A percentile compares a stretch with the other conserved stretches of the same genome.
phyloP scores from a whole-genome alignment of 768 basidiomycete species.

The Mrakia blollopis region DNA sequence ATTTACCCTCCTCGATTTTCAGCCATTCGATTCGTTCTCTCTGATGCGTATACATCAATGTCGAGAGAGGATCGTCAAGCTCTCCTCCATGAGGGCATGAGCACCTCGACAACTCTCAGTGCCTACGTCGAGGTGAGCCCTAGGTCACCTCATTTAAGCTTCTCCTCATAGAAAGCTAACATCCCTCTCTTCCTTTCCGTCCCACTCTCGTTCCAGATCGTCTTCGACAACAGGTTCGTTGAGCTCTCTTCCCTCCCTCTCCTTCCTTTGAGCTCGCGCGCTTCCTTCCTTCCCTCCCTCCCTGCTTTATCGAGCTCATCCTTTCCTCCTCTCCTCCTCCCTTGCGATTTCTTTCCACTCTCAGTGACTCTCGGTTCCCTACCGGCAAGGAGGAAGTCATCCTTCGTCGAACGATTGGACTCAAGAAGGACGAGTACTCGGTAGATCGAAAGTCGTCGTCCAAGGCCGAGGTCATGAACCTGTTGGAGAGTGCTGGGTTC shows the following conservation, averaged over 20 bases:
- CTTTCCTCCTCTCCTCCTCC: not conserved
- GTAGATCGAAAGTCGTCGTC: conserved; percentile 90
- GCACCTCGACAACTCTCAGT: conserved; percentile 78
- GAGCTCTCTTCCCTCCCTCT: not conserved
- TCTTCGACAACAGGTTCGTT: conserved; percentile 67
- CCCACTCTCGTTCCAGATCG: conserved; percentile 53
- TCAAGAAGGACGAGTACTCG: conserved; percentile 98
- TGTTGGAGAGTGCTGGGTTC: conserved; percentile 94
- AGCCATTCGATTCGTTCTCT: conserved; percentile 96
- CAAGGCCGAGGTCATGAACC: conserved; percentile 96
- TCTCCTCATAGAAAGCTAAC: not conserved
- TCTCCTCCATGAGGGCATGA: conserved; percentile 89
- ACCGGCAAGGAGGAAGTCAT: conserved; percentile 82
- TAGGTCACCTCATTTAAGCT: not conserved
- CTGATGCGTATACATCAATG: conserved; percentile 96
- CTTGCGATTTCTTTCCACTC: conserved; percentile 15
- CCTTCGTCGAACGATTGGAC: conserved; percentile 85
- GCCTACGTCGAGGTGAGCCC: conserved; percentile 66
- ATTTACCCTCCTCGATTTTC: not conserved
- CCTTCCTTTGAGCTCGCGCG: not conserved
- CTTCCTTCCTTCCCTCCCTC: not conserved
- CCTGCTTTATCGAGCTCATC: not conserved
- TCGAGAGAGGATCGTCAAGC: conserved; percentile 85
- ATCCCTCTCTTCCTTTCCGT: not conserved
- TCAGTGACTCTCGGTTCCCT: conserved; percentile 86